Base-by-base conservation (phyloP, 2,329 filamentous ascomycete genomes). In the Volutella citrinella region DNA sequence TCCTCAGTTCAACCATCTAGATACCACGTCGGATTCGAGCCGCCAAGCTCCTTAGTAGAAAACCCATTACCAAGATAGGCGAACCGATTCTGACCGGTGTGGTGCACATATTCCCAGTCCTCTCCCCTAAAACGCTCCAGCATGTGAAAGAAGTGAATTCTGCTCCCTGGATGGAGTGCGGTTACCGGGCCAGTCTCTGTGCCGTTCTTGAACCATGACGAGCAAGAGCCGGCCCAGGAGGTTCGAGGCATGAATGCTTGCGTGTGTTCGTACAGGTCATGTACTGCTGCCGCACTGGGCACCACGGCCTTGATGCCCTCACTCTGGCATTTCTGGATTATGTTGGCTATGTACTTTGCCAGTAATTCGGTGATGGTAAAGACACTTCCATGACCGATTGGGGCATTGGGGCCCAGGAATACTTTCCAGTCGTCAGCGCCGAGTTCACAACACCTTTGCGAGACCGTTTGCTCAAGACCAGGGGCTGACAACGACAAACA, bases 51-150 rank as follows among this genome's bases (percentile, higher is more conserved):
- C 45, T 58, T 63, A 5, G 55, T 56, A 16, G 72, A 72, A 46
- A 74, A 74, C 2, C 73, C 73, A 30, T 76, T 76, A 8, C 72
- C 72, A 8, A 76, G 56, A 38, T 72, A 76, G n/a, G 45, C 54
- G 35, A 42, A 46, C 13, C 40, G 29, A 10, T 45, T 43, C 6
- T 21, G 10, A 10, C 19, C 29, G 5, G 11, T 31, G 5, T 65
- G 59, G 25, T 71, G 69, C 15, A 67, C 59, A 43, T 72, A 76
- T 27, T 76, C 71, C 60, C 65, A 77, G 45, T 77, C 69, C 51
- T 76, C 73, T 13, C 65, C 67, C 23, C 72, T 57, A 39, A 76
- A 66, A 7, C 52, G 49, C 45, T 70, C 66, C 15, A 77, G 59
- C 68, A 74, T 74, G 40, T 72, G 66, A 50, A 74, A 69, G 52